Conservation (phyloP, 257 asterid genomes). For the Fraxinus americana region DNA sequence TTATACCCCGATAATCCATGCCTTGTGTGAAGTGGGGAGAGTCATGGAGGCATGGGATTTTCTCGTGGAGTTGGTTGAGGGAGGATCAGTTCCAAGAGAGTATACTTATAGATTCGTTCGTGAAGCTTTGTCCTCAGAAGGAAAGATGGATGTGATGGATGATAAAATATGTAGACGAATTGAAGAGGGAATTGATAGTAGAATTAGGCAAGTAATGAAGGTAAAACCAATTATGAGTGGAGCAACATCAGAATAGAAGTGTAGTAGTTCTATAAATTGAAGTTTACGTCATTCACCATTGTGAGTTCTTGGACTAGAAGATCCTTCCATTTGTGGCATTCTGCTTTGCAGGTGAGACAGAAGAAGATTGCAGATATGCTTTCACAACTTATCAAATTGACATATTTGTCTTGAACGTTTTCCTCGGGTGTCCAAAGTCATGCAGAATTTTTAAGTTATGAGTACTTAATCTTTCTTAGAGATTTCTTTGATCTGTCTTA, state of each 20-base stretch:
- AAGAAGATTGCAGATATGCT: not conserved
- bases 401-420: not conserved
- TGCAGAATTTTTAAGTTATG: not conserved
- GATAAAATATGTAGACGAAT: conserved; percentile 34
- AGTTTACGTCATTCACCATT: not conserved
- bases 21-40: conserved; percentile 82
- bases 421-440: not conserved
- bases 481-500: not conserved
- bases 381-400: not conserved
- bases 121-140: conserved; percentile 46
- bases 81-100: conserved; percentile 83
- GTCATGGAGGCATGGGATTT: conserved; percentile 62
- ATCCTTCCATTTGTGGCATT: not conserved
- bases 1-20: conserved; percentile 76
- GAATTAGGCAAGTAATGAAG: conserved; percentile 61
- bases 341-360: not conserved
- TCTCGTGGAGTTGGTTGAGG: conserved; percentile 61
- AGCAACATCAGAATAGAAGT: not conserved
- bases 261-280: not conserved
- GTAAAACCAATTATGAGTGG: conserved; percentile 53
- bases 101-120: conserved; percentile 65
- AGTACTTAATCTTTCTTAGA: not conserved
- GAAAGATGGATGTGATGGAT: conserved; percentile 52
- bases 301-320: not conserved
- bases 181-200: conserved; percentile 59